Percentiles rank a stretch among this genome's conserved stretches.
These are phyloP conservation scores for Tothia fuscella DNA, from an alignment of 2,329 filamentous ascomycete genomes.

Conservation along the genomic window DNA sequence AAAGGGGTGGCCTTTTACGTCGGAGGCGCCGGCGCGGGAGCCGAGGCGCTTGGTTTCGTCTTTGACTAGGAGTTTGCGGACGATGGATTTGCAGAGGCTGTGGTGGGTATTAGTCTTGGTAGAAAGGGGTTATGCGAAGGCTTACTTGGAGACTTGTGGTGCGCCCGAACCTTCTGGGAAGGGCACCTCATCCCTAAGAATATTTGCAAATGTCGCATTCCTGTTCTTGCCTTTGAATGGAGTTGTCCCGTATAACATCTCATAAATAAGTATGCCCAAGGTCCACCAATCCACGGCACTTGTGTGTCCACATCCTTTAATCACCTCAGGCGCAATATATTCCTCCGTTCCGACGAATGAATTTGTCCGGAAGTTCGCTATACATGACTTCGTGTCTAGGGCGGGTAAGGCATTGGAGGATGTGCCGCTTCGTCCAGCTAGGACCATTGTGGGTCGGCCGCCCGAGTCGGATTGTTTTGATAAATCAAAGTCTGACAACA, in stretches of 20 bases:
- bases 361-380: constrained; percentile 95
- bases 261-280: constrained; percentile 89
- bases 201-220: constrained; percentile 96
- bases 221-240: constrained; percentile 99
- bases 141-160: constrained; percentile 86
- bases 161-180: constrained; percentile 82
- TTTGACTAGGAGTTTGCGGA: constrained; percentile 94
- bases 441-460: constrained; percentile 95
- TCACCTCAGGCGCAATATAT: constrained; percentile 97
- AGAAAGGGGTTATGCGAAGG: constrained; percentile 14
- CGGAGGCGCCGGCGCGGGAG: constrained; percentile 86
- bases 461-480: constrained; percentile 95
- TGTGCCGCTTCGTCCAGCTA: constrained; percentile 71
- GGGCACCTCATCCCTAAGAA: constrained; percentile 85
- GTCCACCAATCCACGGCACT: constrained; percentile 99
- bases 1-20: constrained; percentile 93
- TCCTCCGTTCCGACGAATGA: constrained; percentile 98
- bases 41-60: constrained; percentile 90
- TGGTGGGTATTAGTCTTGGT: constrained; percentile 21
- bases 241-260: constrained; percentile 97
- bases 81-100: constrained; percentile 90
- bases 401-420: constrained; percentile 79
- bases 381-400: constrained; percentile 98
- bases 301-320: constrained; percentile 96
- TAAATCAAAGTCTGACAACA: constrained; percentile 97